Evolutionary conservation across 108 stramenopile species (phyloP).

Genomic region (Bacterosira constricta): DNA sequence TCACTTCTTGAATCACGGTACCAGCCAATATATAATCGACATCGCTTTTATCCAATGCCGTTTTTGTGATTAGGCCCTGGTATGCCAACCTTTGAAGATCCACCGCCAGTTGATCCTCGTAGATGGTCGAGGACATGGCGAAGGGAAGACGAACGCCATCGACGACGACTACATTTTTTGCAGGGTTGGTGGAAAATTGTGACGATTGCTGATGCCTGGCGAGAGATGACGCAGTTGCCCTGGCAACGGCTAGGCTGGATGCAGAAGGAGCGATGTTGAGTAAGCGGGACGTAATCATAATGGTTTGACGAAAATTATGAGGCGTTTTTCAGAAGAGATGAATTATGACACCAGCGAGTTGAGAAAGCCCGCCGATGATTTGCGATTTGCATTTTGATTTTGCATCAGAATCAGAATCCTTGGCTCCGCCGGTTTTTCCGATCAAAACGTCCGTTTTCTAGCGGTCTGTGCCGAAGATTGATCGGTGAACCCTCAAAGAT

Average conservation of each 20-base stretch:
- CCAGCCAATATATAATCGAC: slow-evolving; percentile 96
- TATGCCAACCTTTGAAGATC: slow-evolving; percentile 95
- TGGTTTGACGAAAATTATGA: too few species aligned
- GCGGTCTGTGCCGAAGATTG: too few species aligned
- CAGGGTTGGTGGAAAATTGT: slow-evolving; percentile 20
- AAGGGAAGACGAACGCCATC: slow-evolving; percentile 97
- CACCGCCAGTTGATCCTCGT: slow-evolving; percentile 93
- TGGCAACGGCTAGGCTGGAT: not conserved
- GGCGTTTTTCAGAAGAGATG: too few species aligned
- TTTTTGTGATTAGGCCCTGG: slow-evolving; percentile 92
- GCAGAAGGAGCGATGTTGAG: not conserved
- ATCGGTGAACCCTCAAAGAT: too few species aligned
- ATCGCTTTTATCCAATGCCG: slow-evolving; percentile 83
- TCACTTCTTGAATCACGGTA: slow-evolving; percentile 94
- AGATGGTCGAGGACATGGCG: slow-evolving; percentile 87
- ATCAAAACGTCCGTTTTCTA: too few species aligned
- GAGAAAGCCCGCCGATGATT: too few species aligned
- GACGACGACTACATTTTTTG: slow-evolving; percentile 88
- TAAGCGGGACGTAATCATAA: not conserved
- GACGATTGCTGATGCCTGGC: not conserved
- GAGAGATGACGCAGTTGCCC: not conserved
- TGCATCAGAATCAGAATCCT: too few species aligned
- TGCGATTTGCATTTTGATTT: too few species aligned
- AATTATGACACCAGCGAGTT: too few species aligned
- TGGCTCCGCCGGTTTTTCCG: too few species aligned